Base-by-base conservation (phyloP, 768 basidiomycete species). In the Lactarius quietus region DNA sequence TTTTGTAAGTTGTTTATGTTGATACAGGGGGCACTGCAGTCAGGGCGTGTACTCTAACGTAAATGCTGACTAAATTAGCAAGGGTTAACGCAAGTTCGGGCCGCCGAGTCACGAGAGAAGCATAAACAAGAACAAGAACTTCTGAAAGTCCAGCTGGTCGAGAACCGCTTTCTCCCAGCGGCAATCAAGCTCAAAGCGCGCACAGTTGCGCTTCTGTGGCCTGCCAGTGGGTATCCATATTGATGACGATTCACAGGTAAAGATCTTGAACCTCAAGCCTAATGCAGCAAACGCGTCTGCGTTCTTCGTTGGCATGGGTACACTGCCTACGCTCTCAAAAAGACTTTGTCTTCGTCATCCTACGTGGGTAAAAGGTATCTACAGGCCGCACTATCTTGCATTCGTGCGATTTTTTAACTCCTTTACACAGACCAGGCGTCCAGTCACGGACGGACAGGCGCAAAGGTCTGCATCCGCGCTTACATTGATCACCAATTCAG, bases 251-350 rank as follows among this genome's bases (percentile, higher is more conserved):
- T 43, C 62, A 29, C 66, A 93, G 92, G 77, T 85, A 38, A 93
- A 94, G 78, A 85, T 93, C 66, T 80, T 76, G 29, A 79, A 82
- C 64, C 81, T 92, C 36, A 75, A 75, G n/a, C 72, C 29, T 75
- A 86, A 51, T 83, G 93, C 70, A 84, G 82, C 36, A 81, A 89
- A 71, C 87, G 96, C 65, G 85, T 98, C 62, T 83, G 91, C 51
- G 86, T 97, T 10, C 91, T n/a, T n/a, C n/a, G n/a, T 85, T 66
- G 97, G 96, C 69, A n/a, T 99, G 97, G 97, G 92, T 98, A 2
- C 96, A 98, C 77, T 88, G 95, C 72, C 81, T 92, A 63, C 89
- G 96, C 59, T 84, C 88, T 68, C 97, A 99, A 75, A 94, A 95
- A 70, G 94, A 86, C 59, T 91, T 98, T 74, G 93, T 91, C 70